A percentile compares a stretch with the other conserved stretches of the same genome.
Evolutionary conservation across 2,329 filamentous ascomycete species (phyloP).

Genomic region (Ceratocystis variospora): DNA sequence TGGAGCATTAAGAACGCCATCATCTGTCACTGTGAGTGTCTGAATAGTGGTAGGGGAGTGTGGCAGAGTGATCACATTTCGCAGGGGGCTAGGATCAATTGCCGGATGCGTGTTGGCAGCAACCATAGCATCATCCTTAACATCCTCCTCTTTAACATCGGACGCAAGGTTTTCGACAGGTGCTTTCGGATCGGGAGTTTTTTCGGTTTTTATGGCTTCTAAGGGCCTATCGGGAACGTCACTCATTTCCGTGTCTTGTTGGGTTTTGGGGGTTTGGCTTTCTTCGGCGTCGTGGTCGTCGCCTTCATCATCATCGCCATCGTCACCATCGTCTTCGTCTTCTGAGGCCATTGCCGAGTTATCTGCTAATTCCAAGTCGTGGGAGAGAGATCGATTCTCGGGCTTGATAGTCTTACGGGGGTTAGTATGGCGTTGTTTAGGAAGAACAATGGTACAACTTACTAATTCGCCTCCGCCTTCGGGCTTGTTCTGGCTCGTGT

Average conservation of each 20-base stretch:
- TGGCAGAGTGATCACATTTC: slow-evolving; percentile 13
- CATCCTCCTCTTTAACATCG: slow-evolving; percentile 2
- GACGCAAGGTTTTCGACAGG: slow-evolving; percentile 4
- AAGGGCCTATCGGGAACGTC: slow-evolving; percentile 30
- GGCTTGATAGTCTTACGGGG: not conserved
- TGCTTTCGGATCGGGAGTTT: slow-evolving; percentile 7
- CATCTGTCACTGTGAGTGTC: not conserved
- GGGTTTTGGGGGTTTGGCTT: slow-evolving; percentile 20
- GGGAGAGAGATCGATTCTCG: slow-evolving; percentile 25
- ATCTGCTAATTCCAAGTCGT: slow-evolving; percentile 42
- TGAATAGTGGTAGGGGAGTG: slow-evolving; percentile 5
- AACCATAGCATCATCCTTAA: not conserved
- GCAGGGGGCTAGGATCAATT: slow-evolving; percentile 17
- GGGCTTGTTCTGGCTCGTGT: slow-evolving; percentile 6
- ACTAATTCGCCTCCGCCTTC: slow-evolving; percentile 2
- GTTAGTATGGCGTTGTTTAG: not conserved
- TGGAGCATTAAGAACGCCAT: not conserved
- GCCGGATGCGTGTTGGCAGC: slow-evolving; percentile 22
- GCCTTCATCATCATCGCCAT: slow-evolving; percentile 35
- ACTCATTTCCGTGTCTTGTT: slow-evolving; percentile 14
- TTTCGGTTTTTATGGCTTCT: slow-evolving; percentile 10
- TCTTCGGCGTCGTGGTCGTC: slow-evolving; percentile 35
- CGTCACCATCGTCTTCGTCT: slow-evolving; percentile 36
- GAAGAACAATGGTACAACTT: not conserved
- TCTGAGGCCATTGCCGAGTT: slow-evolving; percentile 33